Conservation (phyloP, 805 yeast species). For the Barnettozyma californica region DNA sequence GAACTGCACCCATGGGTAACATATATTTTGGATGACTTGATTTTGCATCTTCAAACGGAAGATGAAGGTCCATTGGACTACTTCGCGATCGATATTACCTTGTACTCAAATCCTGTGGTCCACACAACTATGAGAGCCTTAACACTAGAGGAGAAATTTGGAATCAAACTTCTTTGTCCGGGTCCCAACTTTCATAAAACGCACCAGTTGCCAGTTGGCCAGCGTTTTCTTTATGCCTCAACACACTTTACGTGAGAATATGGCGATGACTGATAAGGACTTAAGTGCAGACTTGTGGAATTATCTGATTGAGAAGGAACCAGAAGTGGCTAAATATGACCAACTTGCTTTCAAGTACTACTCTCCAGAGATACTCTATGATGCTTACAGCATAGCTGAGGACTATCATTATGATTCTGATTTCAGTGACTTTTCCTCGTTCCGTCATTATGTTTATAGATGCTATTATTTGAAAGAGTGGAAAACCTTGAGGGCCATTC, state of each 20-base stretch:
- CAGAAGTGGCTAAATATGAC: background rate
- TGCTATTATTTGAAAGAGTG: background rate
- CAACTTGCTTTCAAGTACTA: background rate
- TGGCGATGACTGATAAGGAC: background rate
- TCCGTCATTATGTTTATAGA: background rate
- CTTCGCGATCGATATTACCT: background rate
- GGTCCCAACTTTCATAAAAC: background rate
- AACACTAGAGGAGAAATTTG: background rate
- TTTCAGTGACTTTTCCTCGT: background rate
- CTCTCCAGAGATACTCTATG: background rate
- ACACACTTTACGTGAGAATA: background rate
- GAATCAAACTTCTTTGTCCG: background rate
- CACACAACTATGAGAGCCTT: conserved; percentile 1
- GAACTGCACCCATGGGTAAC: too few relatives aligned
- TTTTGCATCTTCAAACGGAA: background rate
- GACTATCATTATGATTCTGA: too few relatives aligned
- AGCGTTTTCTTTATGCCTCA: background rate
- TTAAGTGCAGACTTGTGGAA: background rate
- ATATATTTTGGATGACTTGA: background rate
- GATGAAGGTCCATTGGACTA: background rate
- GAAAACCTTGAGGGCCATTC: background rate
- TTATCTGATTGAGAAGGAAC: background rate
- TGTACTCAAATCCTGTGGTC: background rate
- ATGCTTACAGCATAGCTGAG: background rate
- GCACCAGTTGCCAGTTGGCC: background rate